These are phyloP conservation scores for Carex sylvatica DNA, from an alignment of 202 grass and related monocot species.

Conservation along the genomic window DNA sequence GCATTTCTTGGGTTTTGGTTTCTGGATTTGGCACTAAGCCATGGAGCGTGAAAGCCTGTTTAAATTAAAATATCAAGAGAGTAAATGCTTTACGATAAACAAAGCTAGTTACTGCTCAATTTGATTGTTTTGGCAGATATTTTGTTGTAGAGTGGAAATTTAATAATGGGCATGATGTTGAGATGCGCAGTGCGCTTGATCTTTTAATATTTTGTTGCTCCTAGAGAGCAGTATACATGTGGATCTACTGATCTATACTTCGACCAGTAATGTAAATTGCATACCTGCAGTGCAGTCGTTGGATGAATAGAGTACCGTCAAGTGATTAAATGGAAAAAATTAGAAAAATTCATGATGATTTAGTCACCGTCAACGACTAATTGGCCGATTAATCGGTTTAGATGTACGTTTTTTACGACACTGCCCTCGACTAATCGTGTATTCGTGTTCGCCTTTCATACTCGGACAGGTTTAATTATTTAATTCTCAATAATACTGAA, in stretches of 20 bases:
- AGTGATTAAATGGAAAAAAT: too few relatives aligned
- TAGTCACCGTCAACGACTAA: too few relatives aligned
- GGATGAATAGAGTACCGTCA: too few relatives aligned
- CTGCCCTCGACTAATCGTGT: background rate
- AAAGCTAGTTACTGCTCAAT: background rate
- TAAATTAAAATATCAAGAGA: background rate
- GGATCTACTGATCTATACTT: too few relatives aligned
- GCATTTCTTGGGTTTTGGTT: conserved; percentile 3
- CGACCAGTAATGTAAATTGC: too few relatives aligned
- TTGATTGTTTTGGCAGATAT: background rate
- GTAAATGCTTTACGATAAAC: background rate
- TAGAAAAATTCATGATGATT: too few relatives aligned
- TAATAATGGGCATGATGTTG: background rate
- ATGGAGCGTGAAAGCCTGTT: too few relatives aligned
- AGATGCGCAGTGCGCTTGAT: background rate
- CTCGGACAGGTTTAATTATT: background rate
- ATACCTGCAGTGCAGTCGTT: too few relatives aligned
- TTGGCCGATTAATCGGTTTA: too few relatives aligned
- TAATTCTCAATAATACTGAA: background rate
- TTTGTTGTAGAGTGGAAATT: background rate
- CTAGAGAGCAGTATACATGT: background rate
- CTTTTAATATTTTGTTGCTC: background rate
- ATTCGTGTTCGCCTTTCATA: background rate
- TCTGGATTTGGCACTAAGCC: background rate
- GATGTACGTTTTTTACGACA: too few relatives aligned